A percentile compares a stretch with the other conserved stretches of the same genome.
Evolutionary conservation across 306 rosid genomes (phyloP).

Genomic region (Purshia tridentata): DNA sequence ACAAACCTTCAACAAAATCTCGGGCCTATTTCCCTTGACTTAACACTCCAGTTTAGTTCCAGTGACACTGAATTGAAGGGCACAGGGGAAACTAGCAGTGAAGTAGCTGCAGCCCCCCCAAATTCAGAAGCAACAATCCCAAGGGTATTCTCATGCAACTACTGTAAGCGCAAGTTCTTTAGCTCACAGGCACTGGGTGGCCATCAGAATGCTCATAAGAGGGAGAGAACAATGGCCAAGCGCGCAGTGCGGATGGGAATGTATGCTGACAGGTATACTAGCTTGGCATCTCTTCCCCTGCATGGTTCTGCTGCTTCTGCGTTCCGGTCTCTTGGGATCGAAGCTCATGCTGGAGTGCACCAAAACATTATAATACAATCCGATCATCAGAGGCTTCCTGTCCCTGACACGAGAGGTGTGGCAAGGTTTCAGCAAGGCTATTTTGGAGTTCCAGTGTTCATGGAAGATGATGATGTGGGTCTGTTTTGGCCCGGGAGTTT

Average conservation of each 20-base stretch:
- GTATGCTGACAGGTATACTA: conserved; percentile 57
- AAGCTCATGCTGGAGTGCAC: conserved; percentile 74
- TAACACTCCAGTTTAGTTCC: conserved; percentile 55
- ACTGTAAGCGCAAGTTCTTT: conserved; percentile 77
- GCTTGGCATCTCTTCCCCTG: conserved; percentile 81
- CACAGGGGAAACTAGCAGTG: conserved; percentile 39
- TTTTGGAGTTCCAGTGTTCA: conserved; percentile 45
- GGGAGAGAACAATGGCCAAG: conserved; percentile 91
- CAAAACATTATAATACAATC: conserved; percentile 37
- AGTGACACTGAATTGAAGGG: conserved; percentile 43
- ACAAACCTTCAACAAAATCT: conserved; percentile 38
- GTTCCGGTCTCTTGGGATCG: conserved; percentile 63
- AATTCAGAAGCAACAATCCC: conserved; percentile 39
- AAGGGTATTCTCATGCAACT: conserved; percentile 83
- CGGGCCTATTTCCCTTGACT: conserved; percentile 50
- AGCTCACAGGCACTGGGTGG: conserved; percentile 96
- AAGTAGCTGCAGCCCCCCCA: conserved; percentile 37
- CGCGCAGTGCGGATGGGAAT: conserved; percentile 79
- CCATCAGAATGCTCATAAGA: conserved; percentile 88
- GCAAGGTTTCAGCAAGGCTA: conserved; percentile 57
- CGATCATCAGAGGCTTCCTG: conserved; percentile 35
- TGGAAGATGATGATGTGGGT: conserved; percentile 60
- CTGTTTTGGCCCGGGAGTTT: conserved; percentile 88
- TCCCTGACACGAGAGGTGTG: conserved; percentile 44
- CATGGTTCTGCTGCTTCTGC: conserved; percentile 86